Conservation (phyloP, 805 yeast species). For the Vanderwaltozyma verrucispora region DNA sequence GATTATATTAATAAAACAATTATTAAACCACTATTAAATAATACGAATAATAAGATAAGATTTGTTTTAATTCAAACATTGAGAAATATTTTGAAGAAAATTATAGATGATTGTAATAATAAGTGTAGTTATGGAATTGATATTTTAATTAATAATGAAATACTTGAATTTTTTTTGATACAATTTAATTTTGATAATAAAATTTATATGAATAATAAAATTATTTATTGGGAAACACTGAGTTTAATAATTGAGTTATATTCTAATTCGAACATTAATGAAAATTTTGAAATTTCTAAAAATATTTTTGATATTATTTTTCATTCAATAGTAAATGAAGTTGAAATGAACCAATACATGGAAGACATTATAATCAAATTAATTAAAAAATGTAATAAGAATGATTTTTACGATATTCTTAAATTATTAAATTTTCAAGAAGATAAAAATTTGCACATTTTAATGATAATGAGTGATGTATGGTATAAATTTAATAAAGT, state of each 20-base stretch:
- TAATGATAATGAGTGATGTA: too few species aligned
- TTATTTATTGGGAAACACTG: not conserved
- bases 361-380: too few species aligned
- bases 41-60: not conserved
- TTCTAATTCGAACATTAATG: too few species aligned
- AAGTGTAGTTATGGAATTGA: not conserved
- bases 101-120: not conserved
- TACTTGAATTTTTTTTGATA: not conserved
- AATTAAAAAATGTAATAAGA: too few species aligned
- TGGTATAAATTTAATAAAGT: too few species aligned
- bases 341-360: too few species aligned
- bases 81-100: constrained; percentile 1
- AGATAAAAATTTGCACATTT: too few species aligned
- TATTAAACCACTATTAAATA: not conserved
- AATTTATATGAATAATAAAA: not conserved
- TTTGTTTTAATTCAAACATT: not conserved
- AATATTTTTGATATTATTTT: too few species aligned
- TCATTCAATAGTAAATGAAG: too few species aligned
- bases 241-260: not conserved
- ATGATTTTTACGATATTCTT: too few species aligned
- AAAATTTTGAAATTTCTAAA: too few species aligned
- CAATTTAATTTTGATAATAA: not conserved
- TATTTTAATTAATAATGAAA: not conserved
- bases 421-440: too few species aligned
- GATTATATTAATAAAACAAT: not conserved